Evolutionary conservation across 805 yeast genomes (phyloP).

Genomic region (Saturnispora ahearnii): DNA sequence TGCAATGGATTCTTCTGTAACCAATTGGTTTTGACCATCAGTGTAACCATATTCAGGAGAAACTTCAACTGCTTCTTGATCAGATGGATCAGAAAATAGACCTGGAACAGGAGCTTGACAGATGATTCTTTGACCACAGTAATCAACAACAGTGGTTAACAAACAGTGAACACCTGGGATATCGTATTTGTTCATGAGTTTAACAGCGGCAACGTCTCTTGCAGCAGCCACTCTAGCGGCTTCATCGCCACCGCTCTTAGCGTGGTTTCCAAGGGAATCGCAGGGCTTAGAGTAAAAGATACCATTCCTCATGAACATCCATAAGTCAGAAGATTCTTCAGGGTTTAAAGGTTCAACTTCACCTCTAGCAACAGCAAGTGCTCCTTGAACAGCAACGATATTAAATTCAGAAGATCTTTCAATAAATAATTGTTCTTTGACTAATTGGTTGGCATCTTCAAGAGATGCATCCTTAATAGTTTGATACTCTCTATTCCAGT

Average conservation of each 20-base stretch:
- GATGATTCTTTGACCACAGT: conserved; percentile 76
- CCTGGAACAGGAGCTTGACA: conserved; percentile 98
- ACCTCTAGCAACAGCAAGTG: conserved; percentile 65
- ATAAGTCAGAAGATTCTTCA: conserved; percentile 50
- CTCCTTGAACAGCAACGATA: conserved; percentile 67
- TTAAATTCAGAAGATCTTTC: conserved; percentile 72
- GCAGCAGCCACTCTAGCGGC: conserved; percentile 76
- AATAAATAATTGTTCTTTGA: conserved; percentile 66
- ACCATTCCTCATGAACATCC: conserved; percentile 69
- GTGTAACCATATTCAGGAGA: conserved; percentile 59
- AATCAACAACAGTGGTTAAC: conserved; percentile 82
- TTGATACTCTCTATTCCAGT: conserved; percentile 91
- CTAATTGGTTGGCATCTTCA: conserved; percentile 44
- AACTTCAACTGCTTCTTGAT: conserved; percentile 25
- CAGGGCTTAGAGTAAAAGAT: conserved; percentile 78
- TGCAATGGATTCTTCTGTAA: conserved; percentile 44
- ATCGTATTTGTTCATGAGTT: conserved; percentile 58
- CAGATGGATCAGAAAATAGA: conserved; percentile 34
- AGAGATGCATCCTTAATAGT: conserved; percentile 64
- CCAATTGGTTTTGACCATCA: conserved; percentile 46
- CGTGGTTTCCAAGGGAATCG: conserved; percentile 59
- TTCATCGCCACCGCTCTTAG: conserved; percentile 50
- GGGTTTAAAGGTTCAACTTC: conserved; percentile 75
- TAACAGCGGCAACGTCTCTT: conserved; percentile 71
- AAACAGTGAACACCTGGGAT: conserved; percentile 56